Evolutionary conservation across 148 eudicot species (phyloP).

Genomic region (Vaccinium darrowii): DNA sequence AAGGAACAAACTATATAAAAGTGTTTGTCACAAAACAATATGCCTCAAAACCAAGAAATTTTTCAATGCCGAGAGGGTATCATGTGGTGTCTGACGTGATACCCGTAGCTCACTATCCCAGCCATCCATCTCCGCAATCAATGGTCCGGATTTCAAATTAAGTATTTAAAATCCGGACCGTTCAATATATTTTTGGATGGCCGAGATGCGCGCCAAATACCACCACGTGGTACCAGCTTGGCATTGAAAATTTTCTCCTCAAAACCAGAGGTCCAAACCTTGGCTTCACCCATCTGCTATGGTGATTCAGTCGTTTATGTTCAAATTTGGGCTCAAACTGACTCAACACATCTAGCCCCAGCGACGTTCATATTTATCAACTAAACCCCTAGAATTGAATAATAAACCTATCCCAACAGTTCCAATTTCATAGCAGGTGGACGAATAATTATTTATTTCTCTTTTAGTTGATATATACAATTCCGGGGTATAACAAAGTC

Average conservation of each 20-base stretch:
- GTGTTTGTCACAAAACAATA: neutral
- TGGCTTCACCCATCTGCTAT: neutral
- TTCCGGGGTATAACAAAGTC: too few species aligned
- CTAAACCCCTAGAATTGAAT: neutral
- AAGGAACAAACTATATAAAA: neutral
- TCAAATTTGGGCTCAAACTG: neutral
- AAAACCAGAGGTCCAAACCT: neutral
- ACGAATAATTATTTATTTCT: neutral
- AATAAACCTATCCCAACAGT: neutral
- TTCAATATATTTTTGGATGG: too few species aligned
- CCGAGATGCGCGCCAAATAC: too few species aligned
- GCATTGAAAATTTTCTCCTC: too few species aligned
- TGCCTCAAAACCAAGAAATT: neutral
- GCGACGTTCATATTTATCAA: neutral
- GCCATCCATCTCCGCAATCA: too few species aligned
- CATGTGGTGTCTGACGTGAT: too few species aligned
- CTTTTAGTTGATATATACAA: neutral
- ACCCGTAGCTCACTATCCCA: too few species aligned
- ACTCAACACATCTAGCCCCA: neutral
- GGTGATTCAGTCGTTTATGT: neutral
- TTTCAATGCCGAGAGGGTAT: too few species aligned
- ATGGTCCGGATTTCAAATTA: too few species aligned
- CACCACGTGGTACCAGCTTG: too few species aligned
- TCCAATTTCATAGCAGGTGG: slow-evolving; percentile 5
- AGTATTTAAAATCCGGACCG: too few species aligned